These are phyloP conservation scores for Nemophila menziesii DNA, from an alignment of 257 asterid species.

Conservation along the genomic window DNA sequence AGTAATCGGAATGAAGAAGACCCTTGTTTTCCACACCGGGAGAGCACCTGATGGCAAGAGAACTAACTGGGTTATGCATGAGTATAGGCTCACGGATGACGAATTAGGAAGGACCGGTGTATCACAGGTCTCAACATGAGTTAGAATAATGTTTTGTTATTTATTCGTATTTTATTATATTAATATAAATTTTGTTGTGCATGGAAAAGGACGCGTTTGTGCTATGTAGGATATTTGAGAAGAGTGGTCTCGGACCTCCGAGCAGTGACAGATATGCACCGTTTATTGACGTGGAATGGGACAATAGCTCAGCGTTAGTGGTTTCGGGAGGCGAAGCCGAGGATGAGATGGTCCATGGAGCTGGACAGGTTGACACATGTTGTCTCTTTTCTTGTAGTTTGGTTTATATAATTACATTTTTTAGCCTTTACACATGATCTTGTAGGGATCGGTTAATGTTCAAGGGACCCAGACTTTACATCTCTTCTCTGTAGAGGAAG, in stretches of 20 bases:
- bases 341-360: constrained; percentile 65
- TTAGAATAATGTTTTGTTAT: not conserved
- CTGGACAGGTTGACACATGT: constrained; percentile 42
- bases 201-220: constrained; percentile 83
- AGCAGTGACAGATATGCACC: constrained; percentile 94
- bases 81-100: constrained; percentile 72
- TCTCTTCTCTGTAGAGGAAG: constrained; percentile 33
- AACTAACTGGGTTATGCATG: constrained; percentile 98
- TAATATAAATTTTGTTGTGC: constrained; percentile 25
- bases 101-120: constrained; percentile 74
- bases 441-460: not conserved
- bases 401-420: no score
- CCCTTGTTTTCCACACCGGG: constrained; percentile 86
- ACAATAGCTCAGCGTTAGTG: constrained; percentile 41
- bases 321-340: constrained; percentile 72
- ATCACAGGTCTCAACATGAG: constrained; percentile 43
- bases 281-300: constrained; percentile 96
- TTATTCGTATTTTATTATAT: constrained; percentile 14
- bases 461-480: constrained; percentile 22
- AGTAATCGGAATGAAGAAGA: constrained; percentile 86
- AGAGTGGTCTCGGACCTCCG: constrained; percentile 96
- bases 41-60: constrained; percentile 97
- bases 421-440: not conserved
- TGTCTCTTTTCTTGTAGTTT: not conserved
- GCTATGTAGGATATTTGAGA: constrained; percentile 89